phyloP scores from a whole-genome alignment of 2,329 filamentous ascomycete genomes.

The Xylaria arbuscula region DNA sequence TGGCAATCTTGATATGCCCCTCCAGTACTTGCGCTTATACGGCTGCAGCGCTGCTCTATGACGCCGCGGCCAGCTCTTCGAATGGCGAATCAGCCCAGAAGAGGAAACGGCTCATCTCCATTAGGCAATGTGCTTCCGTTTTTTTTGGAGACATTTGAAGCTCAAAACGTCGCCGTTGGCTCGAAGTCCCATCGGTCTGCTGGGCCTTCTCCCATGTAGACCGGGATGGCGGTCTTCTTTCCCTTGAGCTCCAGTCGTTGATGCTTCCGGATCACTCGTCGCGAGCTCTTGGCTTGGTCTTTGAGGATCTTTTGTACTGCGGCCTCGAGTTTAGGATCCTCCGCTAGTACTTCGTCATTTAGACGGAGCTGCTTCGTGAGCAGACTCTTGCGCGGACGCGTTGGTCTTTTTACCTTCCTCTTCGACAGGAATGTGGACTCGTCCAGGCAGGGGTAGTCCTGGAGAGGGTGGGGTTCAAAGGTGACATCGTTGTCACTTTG shows the following conservation, averaged over 20 bases:
- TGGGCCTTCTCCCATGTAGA: neutral
- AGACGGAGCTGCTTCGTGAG: neutral
- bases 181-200: neutral
- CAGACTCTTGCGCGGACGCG: neutral
- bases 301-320: neutral
- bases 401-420: neutral
- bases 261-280: neutral
- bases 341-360: neutral
- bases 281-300: neutral
- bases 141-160: too few species aligned
- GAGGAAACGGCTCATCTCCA: too few species aligned
- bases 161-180: neutral
- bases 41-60: neutral
- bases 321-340: neutral
- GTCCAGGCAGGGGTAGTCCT: neutral
- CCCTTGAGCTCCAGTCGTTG: neutral
- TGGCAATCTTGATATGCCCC: neutral
- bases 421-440: neutral
- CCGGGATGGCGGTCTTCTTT: neutral
- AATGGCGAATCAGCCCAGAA: too few species aligned
- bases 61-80: neutral
- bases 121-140: too few species aligned
- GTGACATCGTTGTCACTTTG: neutral
- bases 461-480: neutral
- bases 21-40: neutral